A percentile compares a stretch with the other conserved stretches of the same genome.
Conservation (phyloP, 352 stramenopile genomes). For the Phytopythium ostracodes region DNA sequence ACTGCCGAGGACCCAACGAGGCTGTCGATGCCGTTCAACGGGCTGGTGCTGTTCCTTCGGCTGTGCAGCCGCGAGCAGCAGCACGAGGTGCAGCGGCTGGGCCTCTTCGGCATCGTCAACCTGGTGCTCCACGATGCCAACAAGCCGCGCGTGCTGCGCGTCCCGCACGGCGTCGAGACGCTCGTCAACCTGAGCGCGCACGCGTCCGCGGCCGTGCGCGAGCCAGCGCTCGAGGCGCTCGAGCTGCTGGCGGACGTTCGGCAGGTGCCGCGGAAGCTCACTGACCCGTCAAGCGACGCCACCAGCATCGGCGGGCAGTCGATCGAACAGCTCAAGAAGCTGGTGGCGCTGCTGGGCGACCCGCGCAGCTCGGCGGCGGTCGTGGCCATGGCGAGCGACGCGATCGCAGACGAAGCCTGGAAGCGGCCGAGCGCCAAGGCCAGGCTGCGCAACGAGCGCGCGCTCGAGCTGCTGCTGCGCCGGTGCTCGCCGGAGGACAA, state of each 20-base stretch:
- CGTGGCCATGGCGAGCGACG: constrained; percentile 67
- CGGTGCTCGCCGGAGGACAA: not conserved
- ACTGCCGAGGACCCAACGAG: not conserved
- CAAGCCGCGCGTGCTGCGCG: constrained; percentile 69
- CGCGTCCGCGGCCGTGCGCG: constrained; percentile 50
- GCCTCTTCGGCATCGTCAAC: constrained; percentile 77
- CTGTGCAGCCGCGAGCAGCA: constrained; percentile 30
- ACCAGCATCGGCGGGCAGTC: constrained; percentile 21
- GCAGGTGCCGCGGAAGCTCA: constrained; percentile 23
- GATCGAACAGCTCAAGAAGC: constrained; percentile 53
- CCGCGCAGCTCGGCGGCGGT: constrained; percentile 43
- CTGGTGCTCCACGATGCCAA: constrained; percentile 82
- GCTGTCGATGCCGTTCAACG: constrained; percentile 17
- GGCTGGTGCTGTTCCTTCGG: constrained; percentile 43
- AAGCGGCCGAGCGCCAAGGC: constrained; percentile 52
- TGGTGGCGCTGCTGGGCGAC: constrained; percentile 61
- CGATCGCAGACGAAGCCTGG: constrained; percentile 80
- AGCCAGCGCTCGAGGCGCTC: constrained; percentile 69
- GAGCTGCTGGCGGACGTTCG: constrained; percentile 74
- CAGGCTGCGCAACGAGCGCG: constrained; percentile 58
- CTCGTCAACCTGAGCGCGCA: constrained; percentile 73
- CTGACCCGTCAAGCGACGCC: constrained; percentile 5
- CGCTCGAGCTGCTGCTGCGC: constrained; percentile 53
- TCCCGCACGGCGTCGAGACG: constrained; percentile 72
- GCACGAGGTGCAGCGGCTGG: constrained; percentile 49